Conservation (phyloP, 73 alveolate species). For the Paramecium biaurelia region DNA sequence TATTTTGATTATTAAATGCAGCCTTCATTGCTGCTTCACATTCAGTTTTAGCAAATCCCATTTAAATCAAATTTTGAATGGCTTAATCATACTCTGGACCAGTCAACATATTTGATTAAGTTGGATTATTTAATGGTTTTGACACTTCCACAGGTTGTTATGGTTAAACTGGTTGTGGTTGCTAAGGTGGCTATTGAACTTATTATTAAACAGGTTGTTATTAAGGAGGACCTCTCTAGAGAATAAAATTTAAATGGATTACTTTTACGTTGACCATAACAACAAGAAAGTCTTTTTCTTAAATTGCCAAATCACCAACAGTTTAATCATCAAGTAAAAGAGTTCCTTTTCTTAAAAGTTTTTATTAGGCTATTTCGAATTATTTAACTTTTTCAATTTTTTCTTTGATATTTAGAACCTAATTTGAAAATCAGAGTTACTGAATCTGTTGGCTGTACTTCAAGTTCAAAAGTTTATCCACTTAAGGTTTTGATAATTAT, state of each 20-base stretch:
- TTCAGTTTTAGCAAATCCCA: constrained; percentile 57
- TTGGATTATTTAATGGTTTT: not conserved
- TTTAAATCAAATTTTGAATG: not conserved
- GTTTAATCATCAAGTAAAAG: not conserved
- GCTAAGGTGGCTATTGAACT: not conserved
- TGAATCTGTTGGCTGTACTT: constrained; percentile 8
- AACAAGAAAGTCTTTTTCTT: constrained; percentile 28
- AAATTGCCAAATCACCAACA: not conserved
- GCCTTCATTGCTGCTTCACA: constrained; percentile 54
- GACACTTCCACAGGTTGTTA: not conserved
- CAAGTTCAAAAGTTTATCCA: constrained; percentile 41
- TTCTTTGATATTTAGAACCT: constrained; percentile 24
- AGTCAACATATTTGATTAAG: not conserved
- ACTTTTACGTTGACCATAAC: not conserved
- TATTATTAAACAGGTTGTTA: constrained; percentile 28
- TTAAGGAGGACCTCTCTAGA: constrained; percentile 34
- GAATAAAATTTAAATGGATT: not conserved
- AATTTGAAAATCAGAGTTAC: not conserved
- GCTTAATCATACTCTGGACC: constrained; percentile 53
- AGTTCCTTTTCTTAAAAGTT: constrained; percentile 37
- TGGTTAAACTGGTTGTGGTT: constrained; percentile 17
- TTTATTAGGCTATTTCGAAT: not conserved
- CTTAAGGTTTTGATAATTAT: constrained; percentile 28
- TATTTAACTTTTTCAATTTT: not conserved
- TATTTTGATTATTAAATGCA: constrained; percentile 53